phyloP scores from a whole-genome alignment of 1,284 basidiomycete species.

The Moesziomyces globuligerus region DNA sequence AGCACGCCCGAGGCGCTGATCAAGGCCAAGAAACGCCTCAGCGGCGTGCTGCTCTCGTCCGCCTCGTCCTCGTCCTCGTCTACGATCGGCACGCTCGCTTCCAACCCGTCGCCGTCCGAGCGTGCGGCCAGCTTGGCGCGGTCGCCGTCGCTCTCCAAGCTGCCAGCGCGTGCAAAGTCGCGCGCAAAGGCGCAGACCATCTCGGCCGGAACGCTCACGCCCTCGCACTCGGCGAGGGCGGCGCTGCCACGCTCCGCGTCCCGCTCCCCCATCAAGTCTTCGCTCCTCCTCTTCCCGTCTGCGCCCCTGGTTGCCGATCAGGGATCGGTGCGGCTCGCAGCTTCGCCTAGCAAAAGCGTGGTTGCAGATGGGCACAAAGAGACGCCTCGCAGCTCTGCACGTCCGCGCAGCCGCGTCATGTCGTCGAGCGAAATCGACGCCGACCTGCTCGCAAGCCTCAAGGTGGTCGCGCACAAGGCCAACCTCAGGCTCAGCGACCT shows the following conservation, averaged over 20 bases:
- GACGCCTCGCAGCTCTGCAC: neutral
- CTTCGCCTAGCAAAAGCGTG: neutral
- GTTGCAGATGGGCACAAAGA: neutral
- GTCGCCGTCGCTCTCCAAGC: constrained; percentile 8
- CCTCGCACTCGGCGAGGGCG: neutral
- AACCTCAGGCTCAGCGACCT: constrained; percentile 33
- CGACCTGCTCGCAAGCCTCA: constrained; percentile 26
- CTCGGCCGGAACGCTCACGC: neutral
- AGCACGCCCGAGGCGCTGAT: constrained; percentile 40
- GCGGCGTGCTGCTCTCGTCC: constrained; percentile 26
- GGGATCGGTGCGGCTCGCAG: neutral
- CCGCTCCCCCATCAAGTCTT: constrained; percentile 39
- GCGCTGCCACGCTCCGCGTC: constrained; percentile 12
- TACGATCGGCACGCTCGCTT: neutral
- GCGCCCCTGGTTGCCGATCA: neutral
- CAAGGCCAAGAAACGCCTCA: constrained; percentile 40
- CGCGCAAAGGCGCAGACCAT: too few relatives aligned
- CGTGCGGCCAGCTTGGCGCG: constrained; percentile 7
- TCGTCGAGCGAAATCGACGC: constrained; percentile 41
- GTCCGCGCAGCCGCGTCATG: neutral
- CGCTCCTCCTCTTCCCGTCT: constrained; percentile 24
- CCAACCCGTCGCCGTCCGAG: constrained; percentile 8
- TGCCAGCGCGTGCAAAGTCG: constrained; percentile 10
- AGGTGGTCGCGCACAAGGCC: constrained; percentile 41
- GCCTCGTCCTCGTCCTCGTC: constrained; percentile 12